Base-by-base conservation (phyloP, 805 yeast genomes). In the Clavispora santaluciae region DNA sequence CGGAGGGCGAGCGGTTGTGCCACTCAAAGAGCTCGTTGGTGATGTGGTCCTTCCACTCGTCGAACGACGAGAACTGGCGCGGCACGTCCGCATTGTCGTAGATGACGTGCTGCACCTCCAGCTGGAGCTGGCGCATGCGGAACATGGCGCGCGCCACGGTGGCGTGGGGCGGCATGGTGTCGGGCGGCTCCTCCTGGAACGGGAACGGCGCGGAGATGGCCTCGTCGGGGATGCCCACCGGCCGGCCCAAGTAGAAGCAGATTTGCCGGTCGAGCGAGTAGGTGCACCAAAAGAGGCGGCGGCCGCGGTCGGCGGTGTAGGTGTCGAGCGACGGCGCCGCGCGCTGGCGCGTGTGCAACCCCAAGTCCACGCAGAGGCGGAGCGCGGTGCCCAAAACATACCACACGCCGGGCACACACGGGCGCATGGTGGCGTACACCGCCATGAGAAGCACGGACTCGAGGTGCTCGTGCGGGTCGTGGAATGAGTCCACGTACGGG, bases 321-420 rank as follows among this genome's bases (percentile, higher is more conserved):
- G 83, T 75, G 46, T 80, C 80, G 40, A 68, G 60, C 31, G 31
- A n/a, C 20, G 20, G 20, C 20, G 31, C 20, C 16, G 18, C 31
- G 20, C 31, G 31, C 20, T 28, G 31, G 20, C 5, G 96, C 26
- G 79, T 78, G 59, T 89, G 96, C 6, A 89, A 66, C 1, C 95
- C 96, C 44, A 89, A 60, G 60, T 89, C 96, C 22, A 88, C 86
- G 51, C 91, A 81, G 37, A 86, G 61, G 45, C 96, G 71, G 37
- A 87, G 61, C 0, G 91, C 89, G 1, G 86, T 77, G 0, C 96
- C 96, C 48, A 86, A 64, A 4, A 85, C 78, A 57, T 86, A 86
- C 97, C 97, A 89, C n/a, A 86, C 87, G 3, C 95, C 93, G 0
- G 96, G 95, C 11, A 78, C 77, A 1, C 91, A 81, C 0, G 96